phyloP scores from a whole-genome alignment of 208 protist genomes.

The Phytomonas serpens region DNA sequence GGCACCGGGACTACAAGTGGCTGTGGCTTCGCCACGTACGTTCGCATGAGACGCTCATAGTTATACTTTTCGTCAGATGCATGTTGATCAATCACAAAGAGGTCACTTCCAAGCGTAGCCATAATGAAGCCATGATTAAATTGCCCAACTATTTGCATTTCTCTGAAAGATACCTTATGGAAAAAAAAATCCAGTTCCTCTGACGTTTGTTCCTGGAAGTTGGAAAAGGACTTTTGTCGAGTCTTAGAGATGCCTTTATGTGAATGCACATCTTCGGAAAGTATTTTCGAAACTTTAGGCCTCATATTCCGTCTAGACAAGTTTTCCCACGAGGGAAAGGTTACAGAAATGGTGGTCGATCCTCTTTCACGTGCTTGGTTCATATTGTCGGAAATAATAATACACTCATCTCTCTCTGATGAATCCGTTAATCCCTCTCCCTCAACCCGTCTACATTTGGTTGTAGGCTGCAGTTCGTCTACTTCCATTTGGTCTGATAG shows the following conservation, averaged over 20 bases:
- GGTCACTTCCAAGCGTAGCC: slow-evolving; percentile 49
- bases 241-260: neutral
- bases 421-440: neutral
- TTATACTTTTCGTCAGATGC: slow-evolving; percentile 94
- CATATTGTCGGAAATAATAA: neutral
- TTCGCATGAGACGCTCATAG: slow-evolving; percentile 78
- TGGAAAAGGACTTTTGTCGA: slow-evolving; percentile 21
- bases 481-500: neutral
- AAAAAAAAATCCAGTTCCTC: slow-evolving; percentile 55
- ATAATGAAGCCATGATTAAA: slow-evolving; percentile 95
- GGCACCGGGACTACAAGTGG: slow-evolving; percentile 64
- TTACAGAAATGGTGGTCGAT: neutral
- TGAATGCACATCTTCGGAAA: neutral
- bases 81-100: slow-evolving; percentile 95
- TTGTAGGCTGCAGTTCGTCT: neutral
- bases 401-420: neutral
- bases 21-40: slow-evolving; percentile 70
- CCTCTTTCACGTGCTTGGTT: neutral
- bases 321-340: neutral
- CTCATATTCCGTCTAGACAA: neutral
- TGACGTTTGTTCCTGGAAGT: slow-evolving; percentile 47
- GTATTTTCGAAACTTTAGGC: neutral
- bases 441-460: neutral
- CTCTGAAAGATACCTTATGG: slow-evolving; percentile 73
- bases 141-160: slow-evolving; percentile 89